Evolutionary conservation across 495 filamentous ascomycete species (phyloP), one percentile per base, ranked within the genome.

Genomic region (Hypoxylon trugodes): DNA sequence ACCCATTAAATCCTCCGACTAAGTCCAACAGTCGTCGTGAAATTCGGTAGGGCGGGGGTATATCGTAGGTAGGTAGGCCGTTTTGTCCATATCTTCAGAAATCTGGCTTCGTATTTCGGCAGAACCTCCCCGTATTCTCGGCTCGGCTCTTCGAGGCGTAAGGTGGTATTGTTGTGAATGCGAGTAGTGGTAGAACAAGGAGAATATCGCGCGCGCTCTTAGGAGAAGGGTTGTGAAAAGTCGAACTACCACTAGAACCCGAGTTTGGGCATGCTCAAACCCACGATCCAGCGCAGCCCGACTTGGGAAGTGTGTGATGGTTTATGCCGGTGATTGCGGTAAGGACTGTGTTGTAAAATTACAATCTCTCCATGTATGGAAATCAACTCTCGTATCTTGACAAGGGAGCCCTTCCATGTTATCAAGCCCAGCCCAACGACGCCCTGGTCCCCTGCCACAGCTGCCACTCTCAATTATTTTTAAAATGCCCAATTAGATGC

Each of bases 321-420:
- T 33, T 33, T 53, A 65, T 59, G 47, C 57, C 25, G 32, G 56
- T 43, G 49, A 15, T 38, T 57, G 49, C 58, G 64, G 64, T 67
- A 67, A 61, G 58, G 64, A 67, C 64, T 59, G 64, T 66, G 43
- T 48, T 52, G 58, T 61, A 67, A 59, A 61, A 58, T 53, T 66
- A 66, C 56, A 61, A n/a, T n/a, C 57, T 61, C 35, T 56, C 52
- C 64, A 58, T 30, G 26, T 38, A 48, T 33, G 43, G 46, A 56
- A 61, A 61, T 18, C 35, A 57, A 37, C 47, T 57, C 36, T 45
- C 30, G 37, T 24, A 42, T 58, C 33, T 58, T 67, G 38, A 52
- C 51, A 51, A 46, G 51, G 63, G 46, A 52, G 57, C 48, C 38
- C 24, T 60, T 60, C 26, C 43, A 45, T 26, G 19, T 21, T 38